These are phyloP conservation scores for Albugo candida DNA, from an alignment of 352 stramenopile species.

Conservation along the genomic window DNA sequence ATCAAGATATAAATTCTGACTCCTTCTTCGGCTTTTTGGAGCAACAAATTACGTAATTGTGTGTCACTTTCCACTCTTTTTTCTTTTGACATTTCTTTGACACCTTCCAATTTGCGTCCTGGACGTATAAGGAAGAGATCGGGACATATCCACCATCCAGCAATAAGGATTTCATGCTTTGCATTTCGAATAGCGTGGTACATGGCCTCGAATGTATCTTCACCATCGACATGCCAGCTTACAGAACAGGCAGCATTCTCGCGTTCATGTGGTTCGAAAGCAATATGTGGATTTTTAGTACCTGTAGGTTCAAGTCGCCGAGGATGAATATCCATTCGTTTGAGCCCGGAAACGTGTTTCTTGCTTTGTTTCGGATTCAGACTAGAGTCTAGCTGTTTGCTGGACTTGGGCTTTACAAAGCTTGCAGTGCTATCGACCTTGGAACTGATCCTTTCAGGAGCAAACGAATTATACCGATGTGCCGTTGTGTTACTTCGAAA, in stretches of 20 bases:
- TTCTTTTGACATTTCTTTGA: constrained; percentile 22
- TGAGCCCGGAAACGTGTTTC: too few relatives aligned
- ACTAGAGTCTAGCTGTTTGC: not conserved
- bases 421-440: constrained; percentile 11
- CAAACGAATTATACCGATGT: constrained; percentile 64
- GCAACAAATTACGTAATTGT: constrained; percentile 51
- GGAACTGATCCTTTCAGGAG: constrained; percentile 30
- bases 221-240: constrained; percentile 71
- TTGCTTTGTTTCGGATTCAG: too few relatives aligned
- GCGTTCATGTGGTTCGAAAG: constrained; percentile 1
- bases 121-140: constrained; percentile 67
- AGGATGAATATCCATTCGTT: too few relatives aligned
- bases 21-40: constrained; percentile 55
- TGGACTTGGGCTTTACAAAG: constrained; percentile 13
- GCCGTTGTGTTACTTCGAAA: constrained; percentile 53
- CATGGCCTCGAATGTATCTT: constrained; percentile 76
- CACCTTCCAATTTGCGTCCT: constrained; percentile 21
- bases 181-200: constrained; percentile 69
- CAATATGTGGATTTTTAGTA: not conserved
- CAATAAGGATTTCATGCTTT: constrained; percentile 81
- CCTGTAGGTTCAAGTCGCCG: too few relatives aligned
- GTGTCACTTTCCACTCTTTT: constrained; percentile 35
- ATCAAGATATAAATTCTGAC: constrained; percentile 84
- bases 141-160: constrained; percentile 78
- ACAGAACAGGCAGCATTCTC: constrained; percentile 23